Evolutionary conservation across 2,329 filamentous ascomycete genomes (phyloP).

Genomic region (Ascochyta clinopodiicola): DNA sequence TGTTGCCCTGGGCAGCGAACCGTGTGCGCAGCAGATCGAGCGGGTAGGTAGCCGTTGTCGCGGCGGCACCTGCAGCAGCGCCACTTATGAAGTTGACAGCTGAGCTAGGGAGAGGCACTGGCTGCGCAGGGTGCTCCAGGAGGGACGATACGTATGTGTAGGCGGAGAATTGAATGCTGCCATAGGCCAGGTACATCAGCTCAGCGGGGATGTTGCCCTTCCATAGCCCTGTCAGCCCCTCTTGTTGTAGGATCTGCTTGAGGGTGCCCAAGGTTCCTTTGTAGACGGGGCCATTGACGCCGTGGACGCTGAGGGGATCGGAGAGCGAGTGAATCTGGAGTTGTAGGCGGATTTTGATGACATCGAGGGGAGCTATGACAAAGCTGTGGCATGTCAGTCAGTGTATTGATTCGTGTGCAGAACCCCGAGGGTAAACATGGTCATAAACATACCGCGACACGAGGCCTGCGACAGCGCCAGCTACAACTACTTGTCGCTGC

Average conservation of each 20-base stretch:
- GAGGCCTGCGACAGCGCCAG: conserved; percentile 78
- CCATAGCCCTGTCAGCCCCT: conserved; percentile 88
- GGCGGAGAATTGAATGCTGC: conserved; percentile 84
- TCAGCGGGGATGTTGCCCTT: conserved; percentile 98
- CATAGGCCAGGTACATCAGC: conserved; percentile 90
- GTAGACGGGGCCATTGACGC: conserved; percentile 61
- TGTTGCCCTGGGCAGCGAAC: conserved; percentile 90
- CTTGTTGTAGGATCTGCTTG: conserved; percentile 75
- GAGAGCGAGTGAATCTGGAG: conserved; percentile 86
- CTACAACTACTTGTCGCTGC: conserved; percentile 68
- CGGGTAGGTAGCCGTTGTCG: conserved; percentile 87
- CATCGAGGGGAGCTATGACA: conserved; percentile 92
- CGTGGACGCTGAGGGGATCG: conserved; percentile 68
- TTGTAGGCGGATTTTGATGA: conserved; percentile 97
- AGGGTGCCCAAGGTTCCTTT: conserved; percentile 80
- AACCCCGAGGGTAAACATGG: neutral
- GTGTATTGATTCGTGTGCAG: neutral
- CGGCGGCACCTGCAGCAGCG: conserved; percentile 79
- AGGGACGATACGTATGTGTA: conserved; percentile 78
- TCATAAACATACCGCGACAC: conserved; percentile 72
- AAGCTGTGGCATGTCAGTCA: conserved; percentile 64
- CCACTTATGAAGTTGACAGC: conserved; percentile 83
- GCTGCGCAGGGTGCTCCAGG: conserved; percentile 61
- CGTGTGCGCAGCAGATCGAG: conserved; percentile 91
- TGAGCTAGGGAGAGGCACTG: conserved; percentile 65